Base-by-base conservation (phyloP, 1,139 yeast species). In the Yamadazyma diospyri region DNA sequence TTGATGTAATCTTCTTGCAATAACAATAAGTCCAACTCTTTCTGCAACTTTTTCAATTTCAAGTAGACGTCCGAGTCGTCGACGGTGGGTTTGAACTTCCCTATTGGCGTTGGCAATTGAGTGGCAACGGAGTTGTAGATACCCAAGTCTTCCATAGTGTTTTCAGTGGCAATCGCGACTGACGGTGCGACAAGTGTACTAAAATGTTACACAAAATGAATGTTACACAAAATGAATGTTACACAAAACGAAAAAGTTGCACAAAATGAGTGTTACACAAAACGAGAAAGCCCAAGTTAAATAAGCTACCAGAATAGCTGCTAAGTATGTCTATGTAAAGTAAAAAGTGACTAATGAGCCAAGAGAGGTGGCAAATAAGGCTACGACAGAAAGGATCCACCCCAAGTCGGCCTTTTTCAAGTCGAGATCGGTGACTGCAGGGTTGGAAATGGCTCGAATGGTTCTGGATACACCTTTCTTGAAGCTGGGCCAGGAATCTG, bases 1-100 rank as follows among this genome's bases (percentile, higher is more conserved):
- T 92, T 92, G 55, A 94, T 88, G 58, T 89, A 94, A 41, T 89
- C 97, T 59, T 92, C 98, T 61, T 92, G 98, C 45, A 92, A 69
- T 38, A 76, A 66, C 42, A 94, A 64, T 35, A 92, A 67, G 50
- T 89, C 96, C 49, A 86, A 73, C 53, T 89, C 96, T 46, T 89
- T 86, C 55, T 92, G 95, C 43, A 92, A 72, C 55, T 78, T 83
- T 69, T 92, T 94, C 50, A 89, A 70, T 46, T 77, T 82, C 48
- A 87, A 68, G 59, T 92, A 94, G 25, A 84, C 82, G 53, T 89
- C 97, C 25, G 69, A 42, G 23, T 67, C 74, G 36, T 60, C 66
- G n/a, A 40, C 40, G 2, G 30, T 15, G 23, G 41, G 39, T 17
- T 23, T 30, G 19, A 30, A 19, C 23, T 41, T 44, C 11, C 38